Percentiles rank a stretch among this genome's conserved stretches.
Conservation (phyloP, 208 protist genomes). For the Crithidia bombi region DNA sequence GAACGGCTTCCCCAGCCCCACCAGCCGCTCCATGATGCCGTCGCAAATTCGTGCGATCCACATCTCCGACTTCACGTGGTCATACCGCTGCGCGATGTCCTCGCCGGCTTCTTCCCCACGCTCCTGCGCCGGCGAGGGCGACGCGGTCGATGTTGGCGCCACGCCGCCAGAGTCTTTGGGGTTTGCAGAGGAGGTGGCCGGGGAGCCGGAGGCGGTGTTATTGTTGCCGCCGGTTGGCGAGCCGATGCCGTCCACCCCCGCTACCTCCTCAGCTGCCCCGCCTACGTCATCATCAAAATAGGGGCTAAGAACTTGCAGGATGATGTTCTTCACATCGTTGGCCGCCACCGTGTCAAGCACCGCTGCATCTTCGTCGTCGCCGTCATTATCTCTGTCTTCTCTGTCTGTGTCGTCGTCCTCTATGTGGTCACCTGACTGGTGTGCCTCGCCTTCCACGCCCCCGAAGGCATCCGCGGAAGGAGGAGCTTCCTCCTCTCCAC, state of each 20-base stretch:
- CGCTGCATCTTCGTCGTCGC: conserved; percentile 30
- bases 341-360: conserved; percentile 54
- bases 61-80: conserved; percentile 68
- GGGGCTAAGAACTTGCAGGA: conserved; percentile 78
- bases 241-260: conserved; percentile 11
- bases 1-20: conserved; percentile 82
- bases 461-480: no score
- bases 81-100: conserved; percentile 79
- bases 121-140: background rate
- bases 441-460: no score
- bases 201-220: no score
- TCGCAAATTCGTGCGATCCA: conserved; percentile 89
- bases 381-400: conserved; percentile 18
- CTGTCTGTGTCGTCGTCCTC: conserved; percentile 1
- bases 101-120: conserved; percentile 20
- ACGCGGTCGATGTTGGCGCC: background rate
- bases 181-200: no score
- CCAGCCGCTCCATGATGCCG: conserved; percentile 76
- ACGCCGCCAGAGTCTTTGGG: background rate
- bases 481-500: no score
- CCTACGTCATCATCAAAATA: conserved; percentile 87
- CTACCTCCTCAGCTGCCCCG: conserved; percentile 24
- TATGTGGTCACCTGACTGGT: background rate
- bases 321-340: conserved; percentile 91
- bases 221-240: background rate